Percentiles rank a stretch among this genome's conserved stretches.
phyloP scores from a whole-genome alignment of 345 rosid genomes.

The Gossypium mustelinum region DNA sequence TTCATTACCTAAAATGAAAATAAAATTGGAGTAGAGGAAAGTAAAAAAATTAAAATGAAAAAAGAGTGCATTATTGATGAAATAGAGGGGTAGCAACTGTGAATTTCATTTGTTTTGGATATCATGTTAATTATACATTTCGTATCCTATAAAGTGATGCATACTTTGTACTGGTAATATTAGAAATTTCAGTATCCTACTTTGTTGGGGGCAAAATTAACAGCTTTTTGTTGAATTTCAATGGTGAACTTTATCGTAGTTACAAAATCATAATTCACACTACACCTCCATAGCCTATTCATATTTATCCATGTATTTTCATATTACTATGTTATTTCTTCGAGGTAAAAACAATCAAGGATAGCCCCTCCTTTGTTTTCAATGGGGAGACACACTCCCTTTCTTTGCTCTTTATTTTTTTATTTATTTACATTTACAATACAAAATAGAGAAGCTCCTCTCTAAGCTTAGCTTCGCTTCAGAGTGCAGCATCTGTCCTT shows the following conservation, averaged over 20 bases:
- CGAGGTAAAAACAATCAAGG: background rate
- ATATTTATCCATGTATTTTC: background rate
- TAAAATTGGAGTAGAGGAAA: too few relatives aligned
- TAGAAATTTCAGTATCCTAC: background rate
- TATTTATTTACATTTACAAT: too few relatives aligned
- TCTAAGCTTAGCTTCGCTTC: conserved; percentile 9
- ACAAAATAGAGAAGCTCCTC: background rate
- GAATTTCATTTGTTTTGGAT: background rate
- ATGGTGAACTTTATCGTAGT: background rate
- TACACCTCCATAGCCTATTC: background rate
- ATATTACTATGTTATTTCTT: background rate
- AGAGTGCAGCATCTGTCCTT: conserved; percentile 18
- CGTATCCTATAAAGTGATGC: background rate
- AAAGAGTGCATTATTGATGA: background rate
- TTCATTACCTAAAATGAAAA: too few relatives aligned
- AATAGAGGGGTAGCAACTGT: background rate
- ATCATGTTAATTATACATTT: too few relatives aligned
- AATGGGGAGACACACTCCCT: background rate
- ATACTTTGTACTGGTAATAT: background rate
- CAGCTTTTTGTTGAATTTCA: background rate
- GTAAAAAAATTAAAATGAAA: background rate
- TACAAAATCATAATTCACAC: background rate
- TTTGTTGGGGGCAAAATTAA: background rate
- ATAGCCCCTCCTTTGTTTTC: background rate
- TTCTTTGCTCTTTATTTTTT: background rate